Base-by-base conservation (phyloP, 1,284 basidiomycete genomes). In the Cutaneotrichosporon sp. region DNA sequence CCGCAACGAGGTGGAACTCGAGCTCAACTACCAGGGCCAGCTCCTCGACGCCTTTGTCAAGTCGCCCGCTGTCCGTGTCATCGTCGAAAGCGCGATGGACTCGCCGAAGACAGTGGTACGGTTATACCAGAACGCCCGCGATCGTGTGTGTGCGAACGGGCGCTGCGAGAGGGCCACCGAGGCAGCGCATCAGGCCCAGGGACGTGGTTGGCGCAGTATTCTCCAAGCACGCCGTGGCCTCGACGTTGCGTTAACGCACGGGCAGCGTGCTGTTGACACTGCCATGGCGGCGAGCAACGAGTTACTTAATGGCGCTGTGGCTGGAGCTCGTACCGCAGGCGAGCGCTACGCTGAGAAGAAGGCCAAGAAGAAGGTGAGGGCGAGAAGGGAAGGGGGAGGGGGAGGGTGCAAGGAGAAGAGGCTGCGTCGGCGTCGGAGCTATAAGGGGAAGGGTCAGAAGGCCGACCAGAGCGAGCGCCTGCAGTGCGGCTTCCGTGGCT, bases 81-180 rank as follows among this genome's bases (percentile, higher is more conserved):
- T 52, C 2, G 32, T 65, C 22, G 40, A 62, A 30, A 16, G 26
- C 30, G 50, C 56, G 0, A 21, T 47, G 30, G 16, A 40, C 8
- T 40, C 55, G 18, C 22, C 31, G 6, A 9, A 55, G 11, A 31
- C 40, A 16, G 22, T 60, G n/a, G 6, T 8, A 11, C 13, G 13
- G 4, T 56, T 49, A 1, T 34, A 60, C 26, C 11, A 13, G 21
- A 32, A 47, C 16, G 62, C 47, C 4, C 61, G 50, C 30, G 34
- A 38, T 31, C 31, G n/a, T 13, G 40, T 59, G 10, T 57, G 58
- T n/a, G 61, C 61, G 32, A 53, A 66, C 26, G 65, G 53, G 8
- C 61, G 61, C 32, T 60, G 58, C n/a, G 50, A 52, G n/a, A 36
- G 55, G 13, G 55, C 55, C 14, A 22, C 22, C 13, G 26, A 21